phyloP scores from a whole-genome alignment of 2,329 filamentous ascomycete species.

The Seiridium cupressi region DNA sequence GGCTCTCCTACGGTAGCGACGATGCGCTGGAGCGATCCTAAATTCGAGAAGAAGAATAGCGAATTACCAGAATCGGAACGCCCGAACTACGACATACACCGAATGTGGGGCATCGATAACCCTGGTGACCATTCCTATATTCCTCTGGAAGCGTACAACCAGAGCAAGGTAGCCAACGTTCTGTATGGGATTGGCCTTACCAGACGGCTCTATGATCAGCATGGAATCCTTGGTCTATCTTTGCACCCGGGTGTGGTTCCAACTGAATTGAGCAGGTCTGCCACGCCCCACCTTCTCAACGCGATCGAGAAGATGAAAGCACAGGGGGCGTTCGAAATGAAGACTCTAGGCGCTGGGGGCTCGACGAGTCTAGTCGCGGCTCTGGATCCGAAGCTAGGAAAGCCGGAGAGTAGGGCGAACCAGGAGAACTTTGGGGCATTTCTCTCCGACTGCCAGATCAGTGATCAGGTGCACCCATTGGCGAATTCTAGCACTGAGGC shows the following conservation, averaged over 20 bases:
- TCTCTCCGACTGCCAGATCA: conserved; percentile 32
- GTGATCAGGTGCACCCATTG: conserved; percentile 16
- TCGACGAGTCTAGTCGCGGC: conserved; percentile 40
- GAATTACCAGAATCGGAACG: conserved; percentile 29
- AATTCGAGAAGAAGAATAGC: conserved; percentile 30
- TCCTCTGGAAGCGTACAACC: conserved; percentile 29
- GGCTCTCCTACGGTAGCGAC: conserved; percentile 8
- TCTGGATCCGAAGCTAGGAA: conserved; percentile 36
- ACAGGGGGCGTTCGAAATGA: conserved; percentile 16
- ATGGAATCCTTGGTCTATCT: conserved; percentile 30
- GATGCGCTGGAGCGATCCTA: conserved; percentile 34
- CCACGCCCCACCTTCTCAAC: conserved; percentile 12
- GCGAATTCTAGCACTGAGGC: conserved; percentile 26
- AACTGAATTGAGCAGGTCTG: conserved; percentile 27
- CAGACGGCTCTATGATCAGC: conserved; percentile 24
- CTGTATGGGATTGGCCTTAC: conserved; percentile 27
- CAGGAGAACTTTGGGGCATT: conserved; percentile 30
- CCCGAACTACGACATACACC: conserved; percentile 22
- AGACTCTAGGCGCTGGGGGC: conserved; percentile 37
- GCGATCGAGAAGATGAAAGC: conserved; percentile 20
- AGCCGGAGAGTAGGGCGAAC: conserved; percentile 14
- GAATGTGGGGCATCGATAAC: conserved; percentile 20
- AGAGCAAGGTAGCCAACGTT: conserved; percentile 33
- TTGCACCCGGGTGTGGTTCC: conserved; percentile 31
- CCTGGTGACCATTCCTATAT: conserved; percentile 24